Percentiles rank a stretch among this genome's conserved stretches.
phyloP scores from a whole-genome alignment of 169 alveolate genomes.

The Haemoproteus tartakovskyi region DNA sequence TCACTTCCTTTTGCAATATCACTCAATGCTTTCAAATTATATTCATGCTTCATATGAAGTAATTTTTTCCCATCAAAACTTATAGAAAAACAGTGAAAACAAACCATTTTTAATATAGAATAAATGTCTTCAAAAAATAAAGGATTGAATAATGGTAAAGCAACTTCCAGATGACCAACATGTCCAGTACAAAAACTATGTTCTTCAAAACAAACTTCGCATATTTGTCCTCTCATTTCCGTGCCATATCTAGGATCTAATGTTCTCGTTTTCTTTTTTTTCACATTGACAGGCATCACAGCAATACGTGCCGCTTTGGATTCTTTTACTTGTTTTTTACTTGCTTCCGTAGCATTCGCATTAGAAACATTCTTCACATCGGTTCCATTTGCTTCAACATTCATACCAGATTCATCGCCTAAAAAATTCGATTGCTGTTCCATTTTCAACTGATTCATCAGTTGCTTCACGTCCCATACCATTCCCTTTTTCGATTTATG shows the following conservation, averaged over 20 bases:
- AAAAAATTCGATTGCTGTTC: conserved; percentile 75
- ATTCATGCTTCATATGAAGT: conserved; percentile 63
- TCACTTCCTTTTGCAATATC: conserved; percentile 67
- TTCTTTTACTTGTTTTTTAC: too few relatives aligned
- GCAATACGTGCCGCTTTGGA: too few relatives aligned
- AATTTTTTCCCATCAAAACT: conserved; percentile 67
- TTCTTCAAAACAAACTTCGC: conserved; percentile 88
- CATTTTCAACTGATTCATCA: conserved; percentile 25
- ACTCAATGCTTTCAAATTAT: conserved; percentile 65
- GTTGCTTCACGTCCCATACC: too few relatives aligned
- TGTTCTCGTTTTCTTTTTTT: too few relatives aligned
- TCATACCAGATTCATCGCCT: too few relatives aligned
- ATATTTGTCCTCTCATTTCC: conserved; percentile 85
- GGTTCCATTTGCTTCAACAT: too few relatives aligned
- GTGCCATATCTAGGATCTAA: conserved; percentile 95
- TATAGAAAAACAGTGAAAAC: conserved; percentile 74
- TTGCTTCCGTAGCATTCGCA: too few relatives aligned
- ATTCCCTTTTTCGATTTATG: too few relatives aligned
- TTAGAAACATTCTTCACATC: too few relatives aligned
- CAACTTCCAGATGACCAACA: conserved; percentile 91
- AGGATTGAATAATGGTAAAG: conserved; percentile 93
- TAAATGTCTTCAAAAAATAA: conserved; percentile 84
- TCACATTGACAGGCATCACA: too few relatives aligned
- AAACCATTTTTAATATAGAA: conserved; percentile 86
- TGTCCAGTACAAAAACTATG: conserved; percentile 95